Conservation (phyloP, 2,329 filamentous ascomycete genomes). For the Zarea fungicola region DNA sequence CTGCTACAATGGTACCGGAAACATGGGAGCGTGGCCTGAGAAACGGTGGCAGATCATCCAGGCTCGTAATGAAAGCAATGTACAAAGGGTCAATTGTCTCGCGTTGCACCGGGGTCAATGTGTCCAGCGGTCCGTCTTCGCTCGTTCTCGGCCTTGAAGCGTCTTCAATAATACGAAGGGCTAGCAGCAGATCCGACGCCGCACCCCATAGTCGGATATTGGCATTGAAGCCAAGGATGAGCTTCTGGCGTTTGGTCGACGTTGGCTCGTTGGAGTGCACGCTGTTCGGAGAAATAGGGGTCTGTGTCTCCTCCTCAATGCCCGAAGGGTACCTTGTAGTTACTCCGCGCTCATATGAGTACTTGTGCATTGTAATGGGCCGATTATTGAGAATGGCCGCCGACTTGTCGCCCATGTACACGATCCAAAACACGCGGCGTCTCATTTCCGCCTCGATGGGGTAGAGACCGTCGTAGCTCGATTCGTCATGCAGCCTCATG, state of each 20-base stretch:
- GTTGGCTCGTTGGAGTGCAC: conserved; percentile 12
- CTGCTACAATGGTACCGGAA: conserved; percentile 16
- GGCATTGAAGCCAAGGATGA: conserved; percentile 37
- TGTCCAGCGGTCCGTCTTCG: conserved; percentile 1
- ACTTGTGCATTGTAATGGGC: conserved; percentile 39
- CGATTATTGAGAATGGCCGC: conserved; percentile 35
- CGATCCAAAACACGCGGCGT: conserved; percentile 33
- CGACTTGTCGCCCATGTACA: conserved; percentile 37
- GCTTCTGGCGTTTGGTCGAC: conserved; percentile 3
- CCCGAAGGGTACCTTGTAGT: conserved; percentile 30
- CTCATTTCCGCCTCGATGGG: conserved; percentile 34
- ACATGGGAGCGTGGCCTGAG: conserved; percentile 28
- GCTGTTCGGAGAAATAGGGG: conserved; percentile 16
- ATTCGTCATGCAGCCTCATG: conserved; percentile 38
- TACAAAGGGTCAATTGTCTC: conserved; percentile 31
- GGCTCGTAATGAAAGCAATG: conserved; percentile 35
- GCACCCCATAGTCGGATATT: conserved; percentile 37
- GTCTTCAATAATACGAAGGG: conserved; percentile 29
- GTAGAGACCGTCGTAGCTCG: conserved; percentile 28
- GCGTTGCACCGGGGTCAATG: conserved; percentile 22
- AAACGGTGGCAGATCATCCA: conserved; percentile 33
- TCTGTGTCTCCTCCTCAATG: conserved; percentile 22
- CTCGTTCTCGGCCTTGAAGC: conserved; percentile 8
- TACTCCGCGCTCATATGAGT: conserved; percentile 35
- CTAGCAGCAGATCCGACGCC: conserved; percentile 33